phyloP scores from a whole-genome alignment of 306 rosid genomes.

The Acacia confusa region DNA sequence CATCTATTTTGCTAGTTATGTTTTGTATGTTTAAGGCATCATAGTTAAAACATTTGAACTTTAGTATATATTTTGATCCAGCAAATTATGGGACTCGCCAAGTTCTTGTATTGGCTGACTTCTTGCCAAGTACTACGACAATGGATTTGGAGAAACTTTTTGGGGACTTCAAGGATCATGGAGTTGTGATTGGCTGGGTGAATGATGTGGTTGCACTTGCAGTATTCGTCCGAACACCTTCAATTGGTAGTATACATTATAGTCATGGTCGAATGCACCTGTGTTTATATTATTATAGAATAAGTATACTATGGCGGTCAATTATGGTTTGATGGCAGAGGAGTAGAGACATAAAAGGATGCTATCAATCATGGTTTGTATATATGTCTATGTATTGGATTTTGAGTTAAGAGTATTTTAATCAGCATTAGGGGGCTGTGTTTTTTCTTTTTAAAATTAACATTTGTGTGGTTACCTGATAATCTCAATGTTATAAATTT shows the following conservation, averaged over 20 bases:
- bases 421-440: not conserved
- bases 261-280: not conserved
- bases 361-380: not conserved
- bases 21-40: constrained; percentile 23
- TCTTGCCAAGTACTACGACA: constrained; percentile 69
- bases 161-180: constrained; percentile 54
- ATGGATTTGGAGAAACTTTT: constrained; percentile 80
- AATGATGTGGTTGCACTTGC: constrained; percentile 89
- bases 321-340: not conserved
- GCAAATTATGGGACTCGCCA: constrained; percentile 76
- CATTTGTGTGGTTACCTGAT: constrained; percentile 5
- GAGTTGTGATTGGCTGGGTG: constrained; percentile 85
- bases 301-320: not conserved
- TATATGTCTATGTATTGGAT: constrained; percentile 8
- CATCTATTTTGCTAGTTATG: constrained; percentile 6
- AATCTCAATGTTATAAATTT: constrained; percentile 24
- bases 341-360: not conserved
- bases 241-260: constrained; percentile 58
- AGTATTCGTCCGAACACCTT: constrained; percentile 76
- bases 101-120: constrained; percentile 75
- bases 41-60: constrained; percentile 27
- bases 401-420: not conserved
- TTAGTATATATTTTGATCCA: constrained; percentile 36
- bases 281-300: constrained; percentile 10
- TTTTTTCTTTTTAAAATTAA: not conserved